Conservation (phyloP, 768 basidiomycete genomes). For the Trametes villosa region DNA sequence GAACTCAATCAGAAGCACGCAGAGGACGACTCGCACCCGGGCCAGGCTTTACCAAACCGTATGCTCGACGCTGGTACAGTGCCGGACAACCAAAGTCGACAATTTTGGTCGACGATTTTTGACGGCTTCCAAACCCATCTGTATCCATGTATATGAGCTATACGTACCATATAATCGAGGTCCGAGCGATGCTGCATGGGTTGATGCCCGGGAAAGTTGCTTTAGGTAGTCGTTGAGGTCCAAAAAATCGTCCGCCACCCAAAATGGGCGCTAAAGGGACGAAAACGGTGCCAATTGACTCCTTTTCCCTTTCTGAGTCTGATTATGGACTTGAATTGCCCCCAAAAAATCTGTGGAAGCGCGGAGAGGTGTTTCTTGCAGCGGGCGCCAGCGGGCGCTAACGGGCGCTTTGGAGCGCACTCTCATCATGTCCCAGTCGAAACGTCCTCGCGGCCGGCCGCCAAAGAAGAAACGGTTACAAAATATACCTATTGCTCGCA, state of each 20-base stretch:
- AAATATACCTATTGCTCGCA: not conserved
- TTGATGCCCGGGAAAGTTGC: not conserved
- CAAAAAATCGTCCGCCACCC: not conserved
- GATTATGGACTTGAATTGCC: not conserved
- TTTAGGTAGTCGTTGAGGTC: not conserved
- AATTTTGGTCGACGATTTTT: not conserved
- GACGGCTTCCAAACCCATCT: not conserved
- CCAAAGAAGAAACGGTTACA: not conserved
- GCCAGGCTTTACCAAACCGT: no score
- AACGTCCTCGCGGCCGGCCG: not conserved
- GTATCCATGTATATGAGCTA: not conserved
- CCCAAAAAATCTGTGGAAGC: not conserved
- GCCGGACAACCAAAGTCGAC: slow-evolving; percentile 1
- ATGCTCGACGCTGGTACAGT: no score
- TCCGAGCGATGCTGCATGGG: not conserved
- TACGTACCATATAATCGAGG: not conserved
- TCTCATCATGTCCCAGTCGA: not conserved
- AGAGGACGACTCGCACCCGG: no score
- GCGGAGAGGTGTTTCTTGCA: not conserved
- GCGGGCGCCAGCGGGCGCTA: no score
- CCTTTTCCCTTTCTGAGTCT: not conserved
- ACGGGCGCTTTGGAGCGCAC: not conserved
- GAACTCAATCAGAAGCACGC: no score
- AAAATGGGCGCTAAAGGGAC: not conserved
- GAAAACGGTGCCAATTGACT: not conserved